Conservation (phyloP, 345 rosid species). For the Eucalyptus coolabah region DNA sequence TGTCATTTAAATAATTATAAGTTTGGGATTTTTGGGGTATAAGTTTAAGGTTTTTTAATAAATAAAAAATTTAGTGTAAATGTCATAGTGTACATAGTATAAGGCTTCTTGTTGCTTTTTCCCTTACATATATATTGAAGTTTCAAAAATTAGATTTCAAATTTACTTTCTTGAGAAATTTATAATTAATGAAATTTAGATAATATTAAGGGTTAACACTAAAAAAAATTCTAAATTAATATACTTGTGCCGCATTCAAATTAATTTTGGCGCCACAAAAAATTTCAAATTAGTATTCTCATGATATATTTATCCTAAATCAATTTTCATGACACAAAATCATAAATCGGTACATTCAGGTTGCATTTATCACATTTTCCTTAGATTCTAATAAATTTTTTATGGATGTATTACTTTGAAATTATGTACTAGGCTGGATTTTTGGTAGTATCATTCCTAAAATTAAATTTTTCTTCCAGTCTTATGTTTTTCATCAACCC, state of each 20-base stretch:
- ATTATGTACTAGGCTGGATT: neutral
- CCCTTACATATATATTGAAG: neutral
- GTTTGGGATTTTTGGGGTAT: neutral
- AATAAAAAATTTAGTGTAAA: no score
- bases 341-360: no score
- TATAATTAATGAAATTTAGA: neutral
- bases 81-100: fast-evolving
- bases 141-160: neutral
- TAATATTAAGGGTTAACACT: neutral
- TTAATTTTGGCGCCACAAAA: neutral
- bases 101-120: no score
- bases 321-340: neutral
- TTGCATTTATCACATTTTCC: neutral
- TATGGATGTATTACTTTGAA: neutral
- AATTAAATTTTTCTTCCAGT: neutral
- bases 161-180: neutral
- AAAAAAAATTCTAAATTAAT: no score
- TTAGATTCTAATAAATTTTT: neutral
- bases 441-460: no score
- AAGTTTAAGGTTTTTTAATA: no score
- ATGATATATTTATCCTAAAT: no score
- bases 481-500: neutral
- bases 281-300: neutral
- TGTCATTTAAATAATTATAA: no score
- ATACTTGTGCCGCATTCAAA: neutral